Evolutionary conservation across 768 basidiomycete genomes (phyloP).

Genomic region (Hirschioporus abietinus): DNA sequence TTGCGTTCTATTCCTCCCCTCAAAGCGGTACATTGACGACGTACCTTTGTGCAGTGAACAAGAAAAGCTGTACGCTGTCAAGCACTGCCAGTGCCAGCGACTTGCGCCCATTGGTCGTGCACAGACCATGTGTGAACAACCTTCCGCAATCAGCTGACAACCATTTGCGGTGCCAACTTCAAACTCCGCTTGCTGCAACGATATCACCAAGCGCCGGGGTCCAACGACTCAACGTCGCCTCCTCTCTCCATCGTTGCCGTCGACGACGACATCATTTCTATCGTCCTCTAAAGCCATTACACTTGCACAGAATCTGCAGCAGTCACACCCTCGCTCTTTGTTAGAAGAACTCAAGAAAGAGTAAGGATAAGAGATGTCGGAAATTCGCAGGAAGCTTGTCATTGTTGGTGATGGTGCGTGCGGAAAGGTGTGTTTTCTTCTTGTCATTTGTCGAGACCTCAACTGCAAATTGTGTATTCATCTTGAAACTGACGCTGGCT

Average conservation of each 20-base stretch:
- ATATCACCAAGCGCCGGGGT: neutral
- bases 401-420: conserved; percentile 42
- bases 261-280: too few relatives aligned
- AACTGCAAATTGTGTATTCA: neutral
- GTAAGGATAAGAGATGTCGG: conserved; percentile 27
- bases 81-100: neutral
- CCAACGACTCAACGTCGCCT: neutral
- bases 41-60: neutral
- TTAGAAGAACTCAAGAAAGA: neutral
- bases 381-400: conserved; percentile 44
- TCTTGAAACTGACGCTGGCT: neutral
- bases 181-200: neutral
- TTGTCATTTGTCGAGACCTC: neutral
- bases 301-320: neutral
- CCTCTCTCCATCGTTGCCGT: neutral
- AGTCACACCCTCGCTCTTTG: neutral
- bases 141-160: neutral
- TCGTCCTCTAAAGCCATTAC: neutral
- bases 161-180: neutral
- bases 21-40: neutral
- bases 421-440: conserved; percentile 21
- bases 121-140: neutral
- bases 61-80: neutral
- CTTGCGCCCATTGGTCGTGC: neutral
- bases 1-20: neutral